Base-by-base conservation (phyloP, 1,139 yeast species). In the Saccharomyces hybrid region DNA sequence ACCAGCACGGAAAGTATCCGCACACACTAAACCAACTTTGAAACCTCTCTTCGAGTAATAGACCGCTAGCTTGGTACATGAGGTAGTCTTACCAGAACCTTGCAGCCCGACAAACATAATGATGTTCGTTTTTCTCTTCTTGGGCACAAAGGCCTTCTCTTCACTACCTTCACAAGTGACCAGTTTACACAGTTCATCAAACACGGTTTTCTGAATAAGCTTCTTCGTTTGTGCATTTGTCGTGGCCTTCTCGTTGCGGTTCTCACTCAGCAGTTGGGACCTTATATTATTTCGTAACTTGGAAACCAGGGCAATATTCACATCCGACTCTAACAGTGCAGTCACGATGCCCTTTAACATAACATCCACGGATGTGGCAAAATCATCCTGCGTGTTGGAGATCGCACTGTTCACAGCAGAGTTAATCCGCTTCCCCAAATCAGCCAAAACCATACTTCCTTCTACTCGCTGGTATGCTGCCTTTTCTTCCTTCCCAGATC, bases 1-100 rank as follows among this genome's bases (percentile, higher is more conserved):
- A 78, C 99, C 99, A 38, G 99, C 99, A 78, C 99, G 84, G 77
- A 93, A 93, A 46, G 99, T 93, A 77, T 93, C 99, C 2, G 99
- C 99, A 81, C 99, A 95, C 29, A 93, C 98, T 66, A 93, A 76
- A 53, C 99, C 99, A 49, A 90, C 96, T 69, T 89, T 90, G 73
- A 84, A 89, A 1, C 97, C 97, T 68, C 98, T 78, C 70, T 93
- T 83, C 67, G 91, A 93, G 70, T 93, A 95, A 71, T 88, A 91
- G 0, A 89, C 95, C 0, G 99, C 99, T 63, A 93, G 77, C 71
- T 93, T 93, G 0, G 99, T 93, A 82, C 98, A 91, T 2, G 97
- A 84, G 0, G 99, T 93, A 28, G 99, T 93, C 71, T 93, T 93
- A 80, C 99, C 99, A 8, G 98, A 95, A 75, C 99, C 99, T 71